Base-by-base conservation (phyloP, 2,329 filamentous ascomycete genomes). In the Sporothrix luriei region DNA sequence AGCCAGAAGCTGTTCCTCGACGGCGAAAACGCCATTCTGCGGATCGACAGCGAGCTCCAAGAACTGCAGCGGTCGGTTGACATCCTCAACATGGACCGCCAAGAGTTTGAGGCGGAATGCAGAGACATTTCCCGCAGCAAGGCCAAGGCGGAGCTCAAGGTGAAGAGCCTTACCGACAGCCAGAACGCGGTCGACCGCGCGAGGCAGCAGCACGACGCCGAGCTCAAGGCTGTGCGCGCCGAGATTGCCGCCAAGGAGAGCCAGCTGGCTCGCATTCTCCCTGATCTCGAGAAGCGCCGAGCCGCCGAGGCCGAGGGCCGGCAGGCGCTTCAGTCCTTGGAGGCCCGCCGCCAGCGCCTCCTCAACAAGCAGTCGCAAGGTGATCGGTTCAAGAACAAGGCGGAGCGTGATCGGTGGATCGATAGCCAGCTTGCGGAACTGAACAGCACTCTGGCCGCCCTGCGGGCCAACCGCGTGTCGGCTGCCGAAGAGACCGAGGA, bases 291-390 rank as follows among this genome's bases (percentile, higher is more conserved):
- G 68, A 83, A 87, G 71, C 89, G 89, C 73, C 93, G 90, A 78
- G 84, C 88, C 66, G 85, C 92, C 71, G 95, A 97, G 77, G 84
- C 85, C 19, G 85, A 87, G 19, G 83, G 92, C 38, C 90, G 89
- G 75, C 84, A 89, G 69, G 88, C 91, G 71, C 84, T 98, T 13
- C 90, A 93, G 61, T 84, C 91, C 65, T 91, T 91, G 0, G 91
- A 96, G 75, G 90, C 90, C 9, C 85, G 87, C 5, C 86, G 92
- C 54, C 88, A 91, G 73, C 89, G 94, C 49, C 85, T 99, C 9
- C 92, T 97, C 76, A 92, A 91, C 66, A 99, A 99, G 79, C 94
- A 99, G 80, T 93, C 91, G 55, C 90, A 94, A 59, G 93, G 91
- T 73, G 90, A 91, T 21, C 91, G 93, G 72, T 99, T 97, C 79